phyloP scores from a whole-genome alignment of 768 basidiomycete species.

The Antrodiella citrinella region DNA sequence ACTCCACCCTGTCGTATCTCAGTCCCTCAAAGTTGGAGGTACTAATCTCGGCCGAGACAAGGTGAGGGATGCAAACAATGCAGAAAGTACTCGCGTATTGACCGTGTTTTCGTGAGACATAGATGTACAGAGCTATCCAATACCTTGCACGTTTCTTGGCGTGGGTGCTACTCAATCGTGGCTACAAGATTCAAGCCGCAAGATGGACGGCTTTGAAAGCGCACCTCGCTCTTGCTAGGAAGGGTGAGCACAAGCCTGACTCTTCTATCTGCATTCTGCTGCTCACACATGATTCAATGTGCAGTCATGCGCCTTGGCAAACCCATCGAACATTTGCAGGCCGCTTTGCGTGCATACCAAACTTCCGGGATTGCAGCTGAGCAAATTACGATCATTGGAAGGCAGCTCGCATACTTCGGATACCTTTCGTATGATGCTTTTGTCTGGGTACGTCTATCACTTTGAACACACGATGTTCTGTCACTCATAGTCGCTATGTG shows the following conservation, averaged over 20 bases:
- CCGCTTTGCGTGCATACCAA: constrained; percentile 67
- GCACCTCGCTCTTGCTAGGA: constrained; percentile 78
- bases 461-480: neutral
- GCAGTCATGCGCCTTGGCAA: constrained; percentile 95
- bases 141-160: constrained; percentile 86
- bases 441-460: constrained; percentile 60
- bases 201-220: constrained; percentile 81
- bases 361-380: constrained; percentile 51
- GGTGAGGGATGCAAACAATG: constrained; percentile 41
- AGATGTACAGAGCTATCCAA: constrained; percentile 88
- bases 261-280: no score
- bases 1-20: constrained; percentile 76
- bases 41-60: constrained; percentile 92
- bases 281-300: no score
- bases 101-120: no score
- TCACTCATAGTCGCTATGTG: neutral
- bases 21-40: constrained; percentile 64
- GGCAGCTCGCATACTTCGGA: constrained; percentile 84
- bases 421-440: constrained; percentile 80
- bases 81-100: no score
- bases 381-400: constrained; percentile 67
- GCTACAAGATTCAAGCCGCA: constrained; percentile 60
- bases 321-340: constrained; percentile 88
- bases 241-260: constrained; percentile 59
- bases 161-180: constrained; percentile 68